Conservation (phyloP, 257 asterid genomes). For the Agastache rugosa region DNA sequence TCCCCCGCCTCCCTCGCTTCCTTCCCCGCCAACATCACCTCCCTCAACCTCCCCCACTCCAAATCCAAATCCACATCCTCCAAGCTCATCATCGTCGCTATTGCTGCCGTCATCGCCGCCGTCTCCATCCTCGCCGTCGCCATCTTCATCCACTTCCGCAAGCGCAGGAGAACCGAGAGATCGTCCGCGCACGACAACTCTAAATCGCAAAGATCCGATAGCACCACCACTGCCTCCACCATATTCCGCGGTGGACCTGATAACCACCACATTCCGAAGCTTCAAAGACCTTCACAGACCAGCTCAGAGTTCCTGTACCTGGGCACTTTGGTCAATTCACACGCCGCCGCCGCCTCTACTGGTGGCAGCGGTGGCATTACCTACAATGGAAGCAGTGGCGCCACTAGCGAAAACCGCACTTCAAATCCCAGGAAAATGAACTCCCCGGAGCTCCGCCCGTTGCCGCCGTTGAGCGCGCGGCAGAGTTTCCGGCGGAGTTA, state of each 20-base stretch:
- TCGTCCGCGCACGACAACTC: slow-evolving; percentile 38
- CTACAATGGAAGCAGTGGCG: slow-evolving; percentile 38
- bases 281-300: slow-evolving; percentile 80
- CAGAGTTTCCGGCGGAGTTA: slow-evolving; percentile 44
- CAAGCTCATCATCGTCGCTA: slow-evolving; percentile 71
- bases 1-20: slow-evolving; percentile 68
- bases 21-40: slow-evolving; percentile 73
- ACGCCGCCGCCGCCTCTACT: slow-evolving; percentile 36
- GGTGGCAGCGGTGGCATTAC: slow-evolving; percentile 34
- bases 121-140: slow-evolving; percentile 56
- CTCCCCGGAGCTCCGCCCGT: slow-evolving; percentile 92
- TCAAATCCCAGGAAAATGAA: slow-evolving; percentile 56
- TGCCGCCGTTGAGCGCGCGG: slow-evolving; percentile 68
- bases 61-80: slow-evolving; percentile 63
- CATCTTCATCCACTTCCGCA: slow-evolving; percentile 65
- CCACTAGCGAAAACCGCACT: slow-evolving; percentile 20
- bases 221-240: slow-evolving; percentile 35
- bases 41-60: slow-evolving; percentile 59
- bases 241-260: slow-evolving; percentile 37
- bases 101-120: slow-evolving; percentile 68
- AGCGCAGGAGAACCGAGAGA: slow-evolving; percentile 34
- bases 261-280: slow-evolving; percentile 60
- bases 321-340: slow-evolving; percentile 86
- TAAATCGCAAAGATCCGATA: slow-evolving; percentile 74
- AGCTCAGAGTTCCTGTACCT: slow-evolving; percentile 91